These are phyloP conservation scores for Cercospora citrullina DNA, from an alignment of 2,329 filamentous ascomycete genomes.

Conservation along the genomic window DNA sequence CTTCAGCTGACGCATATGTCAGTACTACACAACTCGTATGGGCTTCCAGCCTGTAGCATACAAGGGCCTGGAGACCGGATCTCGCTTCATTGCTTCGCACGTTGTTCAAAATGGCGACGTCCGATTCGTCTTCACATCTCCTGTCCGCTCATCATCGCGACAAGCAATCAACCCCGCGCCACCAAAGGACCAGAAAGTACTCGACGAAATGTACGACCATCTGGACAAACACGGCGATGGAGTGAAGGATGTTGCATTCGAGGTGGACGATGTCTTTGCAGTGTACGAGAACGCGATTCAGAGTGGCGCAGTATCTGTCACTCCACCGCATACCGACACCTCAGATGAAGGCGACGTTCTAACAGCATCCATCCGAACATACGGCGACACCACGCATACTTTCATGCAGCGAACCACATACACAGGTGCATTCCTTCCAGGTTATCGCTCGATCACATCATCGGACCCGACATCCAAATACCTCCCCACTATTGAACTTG, in stretches of 20 bases:
- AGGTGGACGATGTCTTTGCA: conserved; percentile 82
- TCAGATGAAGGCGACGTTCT: conserved; percentile 67
- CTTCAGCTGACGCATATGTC: not conserved
- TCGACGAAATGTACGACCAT: conserved; percentile 77
- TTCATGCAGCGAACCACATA: conserved; percentile 74
- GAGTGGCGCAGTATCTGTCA: conserved; percentile 62
- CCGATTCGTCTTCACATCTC: conserved; percentile 81
- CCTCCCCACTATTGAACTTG: conserved; percentile 66
- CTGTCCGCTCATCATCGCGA: conserved; percentile 57
- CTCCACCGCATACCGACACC: conserved; percentile 55
- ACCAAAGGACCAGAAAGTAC: conserved; percentile 61
- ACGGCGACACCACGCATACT: conserved; percentile 93
- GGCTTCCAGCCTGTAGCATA: conserved; percentile 84
- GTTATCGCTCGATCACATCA: conserved; percentile 60
- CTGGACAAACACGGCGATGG: conserved; percentile 87
- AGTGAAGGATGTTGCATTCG: conserved; percentile 92
- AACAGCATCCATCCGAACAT: conserved; percentile 80
- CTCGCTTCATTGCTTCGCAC: conserved; percentile 76
- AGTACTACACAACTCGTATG: conserved; percentile 84
- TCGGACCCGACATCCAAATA: conserved; percentile 49
- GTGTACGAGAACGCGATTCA: conserved; percentile 74
- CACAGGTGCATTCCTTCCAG: conserved; percentile 76
- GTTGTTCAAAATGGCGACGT: conserved; percentile 76
- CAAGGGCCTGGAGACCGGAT: conserved; percentile 83
- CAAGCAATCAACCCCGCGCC: conserved; percentile 28